Evolutionary conservation across 257 asterid genomes (phyloP), one percentile per base, ranked within the genome.

Genomic region (Verbena officinalis): DNA sequence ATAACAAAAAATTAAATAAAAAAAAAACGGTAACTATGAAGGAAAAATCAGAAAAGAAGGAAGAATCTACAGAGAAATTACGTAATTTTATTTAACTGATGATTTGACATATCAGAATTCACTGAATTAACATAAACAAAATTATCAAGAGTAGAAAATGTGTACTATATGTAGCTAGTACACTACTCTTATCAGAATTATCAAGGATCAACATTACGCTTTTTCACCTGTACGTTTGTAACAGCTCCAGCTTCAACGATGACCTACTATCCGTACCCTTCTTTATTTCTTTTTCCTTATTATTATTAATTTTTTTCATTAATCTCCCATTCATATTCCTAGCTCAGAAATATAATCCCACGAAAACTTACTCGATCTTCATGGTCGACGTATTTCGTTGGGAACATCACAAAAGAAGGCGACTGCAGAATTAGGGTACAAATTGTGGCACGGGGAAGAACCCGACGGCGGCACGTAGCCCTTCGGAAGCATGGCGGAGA

Each of bases 401-500:
- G 90, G 55, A 30, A 74, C 72, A 55, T 70, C 76, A 30, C 93
- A 86, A 56, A 81, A 83, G 72, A 86, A 86, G 9, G 91, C 30
- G 63, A 81, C 78, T n/a, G n/a, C n/a, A 0, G 93, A 84, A 67
- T 68, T 81, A 0, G 89, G 86, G 67, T 80, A 84, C 3, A 72
- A 36, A 44, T 89, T 89, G 22, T 86, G 97, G 67, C 97, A 89
- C 0, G 94, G 86, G 3, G 95, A 84, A 21, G 90, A 83, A 4
- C 86, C 95, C 0, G 95, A 86, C 70, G 97, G 95, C 59, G 95
- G 95, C 44, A 89, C 86, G 73, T 70, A 84, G 19, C 94, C 93
- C 75, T 85, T 84, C 6, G 97, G 97, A 15, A 89, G 89, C 97
- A 89, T 89, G 9, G 82, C 91, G 0, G 83, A 71, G 64, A 81